Base-by-base conservation (phyloP, 2,329 filamentous ascomycete genomes). In the Epichloe baconii region DNA sequence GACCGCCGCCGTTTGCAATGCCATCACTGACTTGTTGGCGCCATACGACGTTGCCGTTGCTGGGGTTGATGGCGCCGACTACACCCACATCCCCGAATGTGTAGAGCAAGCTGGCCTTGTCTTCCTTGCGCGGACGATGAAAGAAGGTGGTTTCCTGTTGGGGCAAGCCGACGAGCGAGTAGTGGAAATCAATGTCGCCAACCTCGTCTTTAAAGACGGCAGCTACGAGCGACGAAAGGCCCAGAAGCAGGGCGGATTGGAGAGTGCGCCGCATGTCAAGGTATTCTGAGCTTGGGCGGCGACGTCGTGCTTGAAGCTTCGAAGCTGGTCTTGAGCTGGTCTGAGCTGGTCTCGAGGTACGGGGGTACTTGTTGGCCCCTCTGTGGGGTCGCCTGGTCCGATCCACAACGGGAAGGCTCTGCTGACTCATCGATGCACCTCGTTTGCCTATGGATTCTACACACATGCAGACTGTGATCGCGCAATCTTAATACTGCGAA, bases 171-270 rank as follows among this genome's bases (percentile, higher is more conserved):
- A 98, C 74, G 47, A 97, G 82, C 57, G 87, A 81, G 71, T 95
- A 83, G 70, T 97, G 91, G 72, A 89, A 97, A 70, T 98, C 93
- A 66, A 94, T 80, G 61, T 88, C 79, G 71, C 83, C 90, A 58
- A 94, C 89, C 68, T 98, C 91, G 64, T 98, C 93, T 59, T 79
- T 76, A 71, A 89, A 95, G 54, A 97, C 81, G 57, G 89, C 87
- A 6, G 59, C 59, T 48, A 79, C 71, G 46, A 71, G 59, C 47
- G 68, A 62, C 51, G 68, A 66, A 45, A 71, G 62, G 57, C 64
- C 68, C 58, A 71, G 59, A 34, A 72, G 60, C 41, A 69, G 59
- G 54, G 61, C 61, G 56, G 65, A 61, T 58, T 64, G 62, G 50
- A 68, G 48, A 57, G 63, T 58, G 56, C 62, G 63, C 59, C 67